Base-by-base conservation (phyloP, 345 rosid species). In the Pistacia vera region DNA sequence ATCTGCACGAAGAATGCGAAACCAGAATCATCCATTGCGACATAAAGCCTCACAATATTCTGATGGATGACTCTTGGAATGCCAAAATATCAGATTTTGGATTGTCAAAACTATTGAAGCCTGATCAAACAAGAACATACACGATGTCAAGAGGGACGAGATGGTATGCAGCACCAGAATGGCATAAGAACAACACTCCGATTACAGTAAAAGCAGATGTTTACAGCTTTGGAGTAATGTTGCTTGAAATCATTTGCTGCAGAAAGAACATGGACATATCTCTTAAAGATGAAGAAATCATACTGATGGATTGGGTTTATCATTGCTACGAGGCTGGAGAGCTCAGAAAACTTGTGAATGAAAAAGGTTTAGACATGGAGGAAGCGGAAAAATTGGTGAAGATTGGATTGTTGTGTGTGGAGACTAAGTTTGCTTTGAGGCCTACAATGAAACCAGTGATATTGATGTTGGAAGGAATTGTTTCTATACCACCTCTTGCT, bases 1-100 rank as follows among this genome's bases (percentile, higher is more conserved):
- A 68, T 70, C 69, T 76, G 30, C 70, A 76, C 11, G 62, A 76
- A 8, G 75, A 77, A 36, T 63, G 74, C 3, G 74, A 77, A 13
- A 70, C 68, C 11, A 7, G 16, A 60, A 76, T 76, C 74, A 76
- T 76, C 35, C 74, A 76, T 6, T 76, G 67, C n/a, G 62, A 76
- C 52, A 60, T 76, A 8, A 76, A 61, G 62, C 79, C 79, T 20
- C 60, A 68, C 0, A 76, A 76, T 51, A 58, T 70, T 1, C 49
- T 54, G 3, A 70, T 77, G 80, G 75, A 55, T 38, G 65, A 18
- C 9, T 62, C 33, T 16, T 10, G 35, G 36, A 16, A 33, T 14
- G 49, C 60, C 10, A 77, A 71, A 48, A 77, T 65, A 16, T 54
- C 51, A 0, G 60, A 77, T 56, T 77, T 77, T 12, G 71, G 71